Percentiles rank a stretch among this genome's conserved stretches.
These are phyloP conservation scores for Rhizopus microsporus DNA, from an alignment of 371 early-diverging fungal species.

Conservation along the genomic window DNA sequence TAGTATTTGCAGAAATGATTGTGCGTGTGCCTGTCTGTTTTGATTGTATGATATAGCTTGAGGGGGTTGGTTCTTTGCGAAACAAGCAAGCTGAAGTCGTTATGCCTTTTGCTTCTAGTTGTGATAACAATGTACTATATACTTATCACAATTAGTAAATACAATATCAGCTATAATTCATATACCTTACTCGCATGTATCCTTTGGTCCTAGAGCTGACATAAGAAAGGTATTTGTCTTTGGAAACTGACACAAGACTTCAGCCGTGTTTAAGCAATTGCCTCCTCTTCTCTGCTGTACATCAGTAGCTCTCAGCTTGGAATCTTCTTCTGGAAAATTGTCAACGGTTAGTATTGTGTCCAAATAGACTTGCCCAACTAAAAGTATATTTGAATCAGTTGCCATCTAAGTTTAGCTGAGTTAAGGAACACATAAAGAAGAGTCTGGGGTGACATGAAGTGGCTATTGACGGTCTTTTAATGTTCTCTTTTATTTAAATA, in stretches of 20 bases:
- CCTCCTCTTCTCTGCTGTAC: slow-evolving; percentile 65
- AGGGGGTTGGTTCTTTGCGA: slow-evolving; percentile 45
- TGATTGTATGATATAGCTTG: slow-evolving; percentile 66
- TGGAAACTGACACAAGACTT: slow-evolving; percentile 55
- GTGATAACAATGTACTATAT: slow-evolving; percentile 6
- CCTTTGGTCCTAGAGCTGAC: slow-evolving; percentile 53
- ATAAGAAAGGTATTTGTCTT: slow-evolving; percentile 27
- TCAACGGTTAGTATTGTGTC: slow-evolving; percentile 56
- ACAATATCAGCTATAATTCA: not conserved
- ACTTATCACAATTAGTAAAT: not conserved
- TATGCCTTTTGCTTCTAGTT: slow-evolving; percentile 17
- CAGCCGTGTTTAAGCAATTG: slow-evolving; percentile 63
- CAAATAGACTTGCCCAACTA: slow-evolving; percentile 55
- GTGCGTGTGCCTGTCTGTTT: slow-evolving; percentile 56
- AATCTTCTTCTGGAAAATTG: slow-evolving; percentile 61
- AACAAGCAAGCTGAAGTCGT: slow-evolving; percentile 18
- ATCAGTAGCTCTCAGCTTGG: slow-evolving; percentile 56
- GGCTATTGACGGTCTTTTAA: not conserved
- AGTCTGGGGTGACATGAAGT: too few species aligned
- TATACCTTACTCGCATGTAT: slow-evolving; percentile 37
- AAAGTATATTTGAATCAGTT: slow-evolving; percentile 17
- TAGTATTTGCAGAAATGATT: slow-evolving; percentile 60
- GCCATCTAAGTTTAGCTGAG: not conserved
- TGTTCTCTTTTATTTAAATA: slow-evolving; percentile 33
- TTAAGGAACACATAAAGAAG: not conserved